Evolutionary conservation across 345 rosid genomes (phyloP), one percentile per base, ranked within the genome.

Genomic region (Eucalyptus pumila): DNA sequence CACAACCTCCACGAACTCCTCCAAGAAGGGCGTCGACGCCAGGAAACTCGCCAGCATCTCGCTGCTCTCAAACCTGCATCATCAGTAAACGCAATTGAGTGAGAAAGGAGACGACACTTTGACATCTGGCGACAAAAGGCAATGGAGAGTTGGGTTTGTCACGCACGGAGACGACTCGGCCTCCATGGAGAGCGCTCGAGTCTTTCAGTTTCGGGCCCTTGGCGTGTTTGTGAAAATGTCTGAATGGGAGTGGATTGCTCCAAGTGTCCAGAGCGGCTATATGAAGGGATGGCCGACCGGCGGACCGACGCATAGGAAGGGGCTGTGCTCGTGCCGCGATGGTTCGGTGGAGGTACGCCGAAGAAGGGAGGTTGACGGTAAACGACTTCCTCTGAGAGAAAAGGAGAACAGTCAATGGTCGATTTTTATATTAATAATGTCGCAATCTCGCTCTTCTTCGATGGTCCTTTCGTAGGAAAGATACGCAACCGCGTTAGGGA

Each of bases 41-140:
- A 97, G 27, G 89, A 94, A 92, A 44, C 87, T 90, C 14, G 98
- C 98, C 87, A 93, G 92, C 90, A 94, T 89, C 95, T 96, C 98
- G 90, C 98, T 95, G 83, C 94, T 94, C 92, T 96, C 99, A 86
- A 96, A 95, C 88, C 96, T 91, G 91, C 81, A 51, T 47, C 51
- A 47, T 47, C 51, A 47, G 24, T 19, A 11, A 45, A 44, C 30
- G 86, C 86, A 14, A 44, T 0, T 6, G 4, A 34, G 51, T 23
- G 48, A 16, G 86, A 45, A 14, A 44, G 50, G 15, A 47, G 17
- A 45, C 24, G 58, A 4, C 30, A 0, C 26, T 34, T 42, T 4
- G 47, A 15, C 47, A 11, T 13, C 21, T 14, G 86, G 14, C 47
- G 50, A 9, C 5, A 12, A 21, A 50, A 85, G 86, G 27, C 86